Percentiles rank a stretch among this genome's conserved stretches.
Evolutionary conservation across 2,329 filamentous ascomycete genomes (phyloP).

Genomic region (Exophiala sideris): DNA sequence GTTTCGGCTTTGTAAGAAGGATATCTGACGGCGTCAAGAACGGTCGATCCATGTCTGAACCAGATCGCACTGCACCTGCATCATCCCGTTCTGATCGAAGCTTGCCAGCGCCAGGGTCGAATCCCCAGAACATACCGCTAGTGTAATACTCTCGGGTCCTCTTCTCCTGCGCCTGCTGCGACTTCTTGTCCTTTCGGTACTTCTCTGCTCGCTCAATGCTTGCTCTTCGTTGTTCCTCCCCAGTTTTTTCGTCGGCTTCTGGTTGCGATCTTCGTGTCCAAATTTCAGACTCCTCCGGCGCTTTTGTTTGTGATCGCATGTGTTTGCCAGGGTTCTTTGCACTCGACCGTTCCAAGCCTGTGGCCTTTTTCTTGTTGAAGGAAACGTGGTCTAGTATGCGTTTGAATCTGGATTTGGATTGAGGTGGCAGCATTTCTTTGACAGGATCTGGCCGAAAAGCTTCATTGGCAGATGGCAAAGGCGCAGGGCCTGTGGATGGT

Average conservation of each 20-base stretch:
- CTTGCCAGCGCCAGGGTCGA: slow-evolving; percentile 25
- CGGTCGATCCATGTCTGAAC: background rate
- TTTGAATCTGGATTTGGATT: too few species aligned
- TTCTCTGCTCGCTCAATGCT: slow-evolving; percentile 6
- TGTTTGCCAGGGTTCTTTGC: background rate
- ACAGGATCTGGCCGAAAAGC: too few species aligned
- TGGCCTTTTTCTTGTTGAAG: too few species aligned
- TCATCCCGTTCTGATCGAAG: slow-evolving; percentile 5
- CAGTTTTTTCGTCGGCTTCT: background rate
- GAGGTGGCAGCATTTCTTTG: too few species aligned
- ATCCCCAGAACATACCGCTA: slow-evolving; percentile 17
- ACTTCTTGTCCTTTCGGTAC: slow-evolving; percentile 25
- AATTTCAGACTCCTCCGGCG: background rate
- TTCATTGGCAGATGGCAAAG: background rate
- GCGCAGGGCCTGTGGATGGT: background rate
- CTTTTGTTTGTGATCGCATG: slow-evolving; percentile 2
- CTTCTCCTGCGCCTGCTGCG: slow-evolving; percentile 43
- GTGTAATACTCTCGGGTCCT: slow-evolving; percentile 31
- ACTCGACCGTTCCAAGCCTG: background rate
- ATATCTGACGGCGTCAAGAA: background rate
- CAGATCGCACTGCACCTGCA: background rate
- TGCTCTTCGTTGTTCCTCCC: slow-evolving; percentile 5
- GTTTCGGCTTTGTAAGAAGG: background rate
- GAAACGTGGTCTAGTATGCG: too few species aligned
- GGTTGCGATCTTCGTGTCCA: slow-evolving; percentile 4